Evolutionary conservation across 139 green algal species (phyloP), one percentile per base, ranked within the genome.

Genomic region (Chlamydomonas sp.): DNA sequence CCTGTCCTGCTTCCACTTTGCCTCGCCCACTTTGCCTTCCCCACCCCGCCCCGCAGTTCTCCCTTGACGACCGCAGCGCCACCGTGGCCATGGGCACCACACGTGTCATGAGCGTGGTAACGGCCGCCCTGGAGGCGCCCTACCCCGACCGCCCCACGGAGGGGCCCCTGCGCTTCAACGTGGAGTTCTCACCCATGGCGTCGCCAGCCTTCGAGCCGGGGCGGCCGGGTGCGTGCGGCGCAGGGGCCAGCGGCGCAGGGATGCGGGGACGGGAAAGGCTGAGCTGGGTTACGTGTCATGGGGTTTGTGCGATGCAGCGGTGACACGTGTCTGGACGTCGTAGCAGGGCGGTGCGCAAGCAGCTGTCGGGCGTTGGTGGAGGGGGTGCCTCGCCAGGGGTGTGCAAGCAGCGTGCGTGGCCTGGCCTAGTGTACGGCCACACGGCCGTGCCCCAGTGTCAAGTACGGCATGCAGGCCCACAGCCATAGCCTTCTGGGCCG

Each of bases 171-270:
- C 89, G 89, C 2, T 97, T 99, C 90, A 94, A 96, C 49, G 95
- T 97, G 12, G 95, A 98, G 90, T 93, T 97, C 78, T 93, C 89
- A 1, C 94, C 96, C 16, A 97, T 98, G 95, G 96, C 96, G 6
- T 94, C 92, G 16, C 90, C 93, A 20, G 89, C 85, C 6, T 96
- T 97, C 89, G 95, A 97, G 89, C 67, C 90, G 9, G 94, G 93
- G 2, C 68, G 90, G 7, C 91, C 90, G 1, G 84, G 88, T 18
- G 74, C 61, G 83, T 63, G 58, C 31, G 31, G 31, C 31, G 31
- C 31, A 49, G 31, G 31, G 31, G 31, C 31, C 31, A 49, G 31
- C 31, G 69, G 20, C 15, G 60, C 3, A 83, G 20, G 5, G 8
- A 9, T 5, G 12, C 8, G 62, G 4, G 59, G 78, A 5, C 63